Percentiles rank a stretch among this genome's conserved stretches.
phyloP scores from a whole-genome alignment of 139 green algal genomes.

The Volvox africanus region DNA sequence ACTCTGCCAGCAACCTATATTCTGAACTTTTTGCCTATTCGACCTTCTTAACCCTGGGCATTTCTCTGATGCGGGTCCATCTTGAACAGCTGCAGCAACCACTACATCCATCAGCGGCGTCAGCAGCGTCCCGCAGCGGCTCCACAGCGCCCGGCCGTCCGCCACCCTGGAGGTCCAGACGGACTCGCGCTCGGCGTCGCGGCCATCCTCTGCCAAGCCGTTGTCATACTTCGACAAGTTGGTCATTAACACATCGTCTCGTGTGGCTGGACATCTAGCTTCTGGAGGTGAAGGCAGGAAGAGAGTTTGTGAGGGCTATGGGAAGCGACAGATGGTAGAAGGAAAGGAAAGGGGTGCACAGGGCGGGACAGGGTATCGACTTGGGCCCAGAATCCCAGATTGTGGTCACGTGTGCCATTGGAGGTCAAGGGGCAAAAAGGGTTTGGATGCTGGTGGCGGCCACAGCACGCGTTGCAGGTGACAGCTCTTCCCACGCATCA shows the following conservation, averaged over 20 bases:
- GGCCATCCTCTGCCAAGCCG: constrained; percentile 29
- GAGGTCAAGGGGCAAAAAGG: too few species aligned
- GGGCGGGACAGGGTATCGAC: background rate
- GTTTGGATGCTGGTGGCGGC: too few species aligned
- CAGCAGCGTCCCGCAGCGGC: background rate
- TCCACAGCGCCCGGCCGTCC: background rate
- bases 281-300: background rate
- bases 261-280: constrained; percentile 32
- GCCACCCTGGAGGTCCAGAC: constrained; percentile 43
- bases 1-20: too few species aligned
- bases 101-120: background rate
- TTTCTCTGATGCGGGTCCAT: too few species aligned
- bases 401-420: too few species aligned
- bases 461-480: too few species aligned
- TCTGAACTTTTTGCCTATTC: too few species aligned
- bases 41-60: too few species aligned
- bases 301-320: background rate
- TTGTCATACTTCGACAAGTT: constrained; percentile 51
- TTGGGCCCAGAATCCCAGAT: background rate
- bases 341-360: background rate
- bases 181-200: background rate
- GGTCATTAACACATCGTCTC: constrained; percentile 23
- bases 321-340: background rate
- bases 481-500: too few species aligned
- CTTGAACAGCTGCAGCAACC: background rate